Evolutionary conservation across 257 asterid species (phyloP).

Genomic region (Solanum bulbocastanum): DNA sequence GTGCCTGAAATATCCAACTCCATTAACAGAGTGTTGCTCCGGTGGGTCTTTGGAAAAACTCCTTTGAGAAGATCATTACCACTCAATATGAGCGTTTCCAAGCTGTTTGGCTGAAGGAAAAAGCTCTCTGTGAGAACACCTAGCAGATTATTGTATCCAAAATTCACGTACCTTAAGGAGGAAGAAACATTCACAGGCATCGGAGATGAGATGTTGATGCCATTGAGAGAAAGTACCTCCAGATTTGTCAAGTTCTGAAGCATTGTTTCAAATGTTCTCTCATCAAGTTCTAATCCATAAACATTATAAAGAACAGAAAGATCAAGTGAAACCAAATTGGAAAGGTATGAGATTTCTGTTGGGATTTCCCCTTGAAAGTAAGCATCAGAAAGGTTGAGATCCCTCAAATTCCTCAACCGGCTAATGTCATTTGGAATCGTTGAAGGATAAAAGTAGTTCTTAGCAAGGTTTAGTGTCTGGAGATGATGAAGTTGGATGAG

Average conservation of each 20-base stretch:
- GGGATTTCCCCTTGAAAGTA: background rate
- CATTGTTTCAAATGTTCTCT: no score
- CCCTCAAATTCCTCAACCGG: background rate
- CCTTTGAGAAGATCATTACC: background rate
- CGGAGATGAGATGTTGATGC: no score
- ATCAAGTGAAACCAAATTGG: background rate
- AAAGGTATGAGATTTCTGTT: background rate
- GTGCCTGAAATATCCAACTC: background rate
- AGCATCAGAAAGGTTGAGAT: background rate
- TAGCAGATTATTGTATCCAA: no score
- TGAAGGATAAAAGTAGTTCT: fast-evolving
- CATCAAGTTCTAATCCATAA: no score
- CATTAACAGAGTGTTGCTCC: background rate
- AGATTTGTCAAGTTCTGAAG: no score
- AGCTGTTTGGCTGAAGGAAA: background rate
- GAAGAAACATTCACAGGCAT: no score
- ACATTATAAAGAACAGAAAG: background rate
- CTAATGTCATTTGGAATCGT: background rate
- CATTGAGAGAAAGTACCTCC: no score
- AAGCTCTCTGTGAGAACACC: no score
- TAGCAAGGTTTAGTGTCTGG: background rate
- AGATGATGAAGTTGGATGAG: background rate
- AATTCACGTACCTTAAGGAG: no score
- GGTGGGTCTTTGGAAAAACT: background rate
- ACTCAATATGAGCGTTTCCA: background rate